Evolutionary conservation across 2,329 filamentous ascomycete species (phyloP).

Genomic region (Polytolypa hystricis): DNA sequence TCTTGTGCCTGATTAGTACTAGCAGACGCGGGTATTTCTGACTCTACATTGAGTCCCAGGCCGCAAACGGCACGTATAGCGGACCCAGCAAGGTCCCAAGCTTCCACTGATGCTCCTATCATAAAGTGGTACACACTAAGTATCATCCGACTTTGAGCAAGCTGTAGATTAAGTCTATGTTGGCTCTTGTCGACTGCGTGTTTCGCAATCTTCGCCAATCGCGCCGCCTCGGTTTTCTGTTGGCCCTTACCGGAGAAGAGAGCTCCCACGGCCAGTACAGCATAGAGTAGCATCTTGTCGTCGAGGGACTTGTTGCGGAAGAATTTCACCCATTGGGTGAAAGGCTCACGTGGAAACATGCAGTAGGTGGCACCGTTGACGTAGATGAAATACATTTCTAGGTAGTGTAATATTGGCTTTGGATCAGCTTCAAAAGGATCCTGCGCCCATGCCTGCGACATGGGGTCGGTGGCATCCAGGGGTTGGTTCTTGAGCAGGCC

Average conservation of each 20-base stretch:
- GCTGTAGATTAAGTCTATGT: slow-evolving; percentile 47
- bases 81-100: slow-evolving; percentile 53
- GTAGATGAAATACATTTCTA: slow-evolving; percentile 48
- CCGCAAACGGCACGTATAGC: slow-evolving; percentile 50
- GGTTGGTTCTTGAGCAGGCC: slow-evolving; percentile 23
- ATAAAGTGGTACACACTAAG: slow-evolving; percentile 57
- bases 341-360: slow-evolving; percentile 45
- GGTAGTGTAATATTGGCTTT: slow-evolving; percentile 39
- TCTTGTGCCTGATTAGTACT: slow-evolving; percentile 39
- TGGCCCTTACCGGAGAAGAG: slow-evolving; percentile 41
- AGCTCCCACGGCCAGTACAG: slow-evolving; percentile 47
- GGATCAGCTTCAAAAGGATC: slow-evolving; percentile 46
- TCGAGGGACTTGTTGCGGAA: slow-evolving; percentile 38
- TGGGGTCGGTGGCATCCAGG: slow-evolving; percentile 20
- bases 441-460: slow-evolving; percentile 33
- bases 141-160: slow-evolving; percentile 57
- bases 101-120: slow-evolving; percentile 46
- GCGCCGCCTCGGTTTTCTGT: slow-evolving; percentile 30
- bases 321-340: slow-evolving; percentile 44
- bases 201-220: slow-evolving; percentile 45
- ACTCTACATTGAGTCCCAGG: slow-evolving; percentile 54
- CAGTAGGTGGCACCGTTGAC: slow-evolving; percentile 44
- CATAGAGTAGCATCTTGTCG: slow-evolving; percentile 51
- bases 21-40: too few species aligned
- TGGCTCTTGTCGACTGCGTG: slow-evolving; percentile 44